A percentile compares a stretch with the other conserved stretches of the same genome.
Evolutionary conservation across 2,329 filamentous ascomycete genomes (phyloP).

Genomic region (Colletotrichum tanaceti): DNA sequence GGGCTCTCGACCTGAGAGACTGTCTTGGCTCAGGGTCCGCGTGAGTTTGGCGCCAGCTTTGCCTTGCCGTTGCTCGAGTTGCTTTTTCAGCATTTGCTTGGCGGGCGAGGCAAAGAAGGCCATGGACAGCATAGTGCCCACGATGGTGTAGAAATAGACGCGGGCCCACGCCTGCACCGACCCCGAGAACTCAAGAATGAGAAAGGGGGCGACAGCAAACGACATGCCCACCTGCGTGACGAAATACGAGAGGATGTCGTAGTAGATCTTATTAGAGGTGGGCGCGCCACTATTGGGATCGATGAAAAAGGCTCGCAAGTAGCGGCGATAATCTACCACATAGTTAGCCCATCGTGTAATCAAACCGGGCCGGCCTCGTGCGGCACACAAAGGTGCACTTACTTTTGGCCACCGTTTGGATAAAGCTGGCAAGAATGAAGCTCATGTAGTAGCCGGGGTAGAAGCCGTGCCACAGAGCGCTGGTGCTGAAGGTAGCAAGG

Average conservation of each 20-base stretch:
- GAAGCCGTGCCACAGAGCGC: conserved; percentile 98
- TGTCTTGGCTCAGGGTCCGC: conserved; percentile 68
- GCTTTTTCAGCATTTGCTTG: conserved; percentile 69
- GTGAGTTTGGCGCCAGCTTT: conserved; percentile 59
- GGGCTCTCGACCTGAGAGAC: conserved; percentile 66
- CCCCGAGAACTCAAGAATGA: conserved; percentile 78
- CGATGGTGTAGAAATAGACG: conserved; percentile 87
- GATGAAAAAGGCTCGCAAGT: conserved; percentile 92
- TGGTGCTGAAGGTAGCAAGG: conserved; percentile 92
- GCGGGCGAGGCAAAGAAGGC: conserved; percentile 84
- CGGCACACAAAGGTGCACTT: conserved; percentile 53
- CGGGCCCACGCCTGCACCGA: conserved; percentile 83
- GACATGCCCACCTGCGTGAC: conserved; percentile 85
- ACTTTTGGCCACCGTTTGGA: conserved; percentile 97
- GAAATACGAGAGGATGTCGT: conserved; percentile 82
- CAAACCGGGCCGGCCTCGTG: conserved; percentile 22
- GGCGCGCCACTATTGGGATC: conserved; percentile 78
- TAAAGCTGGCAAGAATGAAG: conserved; percentile 88
- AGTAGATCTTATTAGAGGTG: conserved; percentile 81
- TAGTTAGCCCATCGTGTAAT: conserved; percentile 39
- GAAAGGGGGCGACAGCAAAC: conserved; percentile 86
- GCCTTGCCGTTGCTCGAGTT: conserved; percentile 68
- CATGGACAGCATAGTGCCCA: conserved; percentile 73
- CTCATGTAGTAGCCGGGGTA: conserved; percentile 95
- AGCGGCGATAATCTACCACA: conserved; percentile 81